These are phyloP conservation scores for Teunomyces gatunensis DNA, from an alignment of 805 yeast genomes.

Conservation along the genomic window DNA sequence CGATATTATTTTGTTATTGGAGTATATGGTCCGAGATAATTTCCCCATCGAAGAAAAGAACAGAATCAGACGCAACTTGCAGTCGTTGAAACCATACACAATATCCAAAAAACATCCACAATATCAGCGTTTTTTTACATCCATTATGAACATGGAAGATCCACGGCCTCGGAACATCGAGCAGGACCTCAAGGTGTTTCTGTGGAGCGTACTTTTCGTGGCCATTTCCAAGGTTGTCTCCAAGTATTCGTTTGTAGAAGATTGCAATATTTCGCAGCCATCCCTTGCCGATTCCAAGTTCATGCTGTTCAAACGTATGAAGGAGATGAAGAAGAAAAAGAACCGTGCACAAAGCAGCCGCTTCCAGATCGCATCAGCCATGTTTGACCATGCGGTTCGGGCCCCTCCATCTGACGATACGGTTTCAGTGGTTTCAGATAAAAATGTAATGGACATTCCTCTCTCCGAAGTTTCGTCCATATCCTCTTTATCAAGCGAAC, in stretches of 20 bases:
- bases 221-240: slow-evolving; percentile 58
- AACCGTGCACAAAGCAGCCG: background rate
- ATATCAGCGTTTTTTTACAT: slow-evolving; percentile 23
- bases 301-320: slow-evolving; percentile 2
- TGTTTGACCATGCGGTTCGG: background rate
- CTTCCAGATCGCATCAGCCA: background rate
- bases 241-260: slow-evolving; percentile 42
- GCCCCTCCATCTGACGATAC: background rate
- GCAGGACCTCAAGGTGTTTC: slow-evolving; percentile 66
- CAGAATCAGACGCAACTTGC: slow-evolving; percentile 64
- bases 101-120: slow-evolving; percentile 45
- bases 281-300: background rate
- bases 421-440: background rate
- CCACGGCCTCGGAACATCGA: slow-evolving; percentile 71
- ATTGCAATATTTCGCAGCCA: slow-evolving; percentile 1
- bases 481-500: background rate
- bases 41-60: slow-evolving; percentile 70
- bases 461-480: background rate
- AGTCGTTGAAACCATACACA: slow-evolving; percentile 60
- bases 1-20: slow-evolving; percentile 57
- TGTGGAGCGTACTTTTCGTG: slow-evolving; percentile 51
- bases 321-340: background rate
- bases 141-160: slow-evolving; percentile 58
- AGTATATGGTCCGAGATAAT: slow-evolving; percentile 50
- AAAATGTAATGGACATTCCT: background rate